Base-by-base conservation (phyloP, 2,329 filamentous ascomycete genomes). In the Ophiostoma quercus region DNA sequence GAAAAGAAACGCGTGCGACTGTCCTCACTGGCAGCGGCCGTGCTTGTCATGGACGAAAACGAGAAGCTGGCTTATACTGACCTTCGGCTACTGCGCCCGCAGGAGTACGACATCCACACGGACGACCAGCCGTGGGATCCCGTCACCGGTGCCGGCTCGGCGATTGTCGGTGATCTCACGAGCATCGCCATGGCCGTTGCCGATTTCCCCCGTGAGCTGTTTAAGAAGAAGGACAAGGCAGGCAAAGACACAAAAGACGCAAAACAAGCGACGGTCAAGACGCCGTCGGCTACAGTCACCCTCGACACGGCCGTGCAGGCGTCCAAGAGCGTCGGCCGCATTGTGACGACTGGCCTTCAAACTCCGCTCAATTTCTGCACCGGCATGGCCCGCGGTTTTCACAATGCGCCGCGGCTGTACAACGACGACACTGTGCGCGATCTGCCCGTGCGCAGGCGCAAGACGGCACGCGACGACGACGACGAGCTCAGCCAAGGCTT, bases 301-400 rank as follows among this genome's bases (percentile, higher is more conserved):
- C 51, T 65, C 3, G 72, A 72, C 39, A 71, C 62, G n/a, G 71
- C 68, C 34, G 32, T 68, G 22, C 71, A 66, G 54, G 67, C 71
- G 5, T 43, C 68, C 43, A 68, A 71, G 39, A 68, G 89, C 1
- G 84, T 93, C 47, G 85, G 87, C 29, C 86, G 88, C n/a, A 89
- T 95, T 66, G 87, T 94, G 5, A 85, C 85, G 12, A 88, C 90
- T n/a, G 87, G 91, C 5, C 83, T 94, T 71, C 92, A 91, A 74
- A 89, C 90, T 1, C 94, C 93, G 0, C 90, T 95, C 84, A 92
- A 96, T 77, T 90, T 97, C 73, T 92, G 91, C 57, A 80, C 97
- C 60, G 91, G 91, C 0, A 80, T 97, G 51, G 90, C 93, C 0
- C 91, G 90, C 77, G 94, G 94, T 0, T 96, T 97, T 77, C 90